phyloP scores from a whole-genome alignment of 2,329 filamentous ascomycete genomes.

The Aureobasidium pullulans region DNA sequence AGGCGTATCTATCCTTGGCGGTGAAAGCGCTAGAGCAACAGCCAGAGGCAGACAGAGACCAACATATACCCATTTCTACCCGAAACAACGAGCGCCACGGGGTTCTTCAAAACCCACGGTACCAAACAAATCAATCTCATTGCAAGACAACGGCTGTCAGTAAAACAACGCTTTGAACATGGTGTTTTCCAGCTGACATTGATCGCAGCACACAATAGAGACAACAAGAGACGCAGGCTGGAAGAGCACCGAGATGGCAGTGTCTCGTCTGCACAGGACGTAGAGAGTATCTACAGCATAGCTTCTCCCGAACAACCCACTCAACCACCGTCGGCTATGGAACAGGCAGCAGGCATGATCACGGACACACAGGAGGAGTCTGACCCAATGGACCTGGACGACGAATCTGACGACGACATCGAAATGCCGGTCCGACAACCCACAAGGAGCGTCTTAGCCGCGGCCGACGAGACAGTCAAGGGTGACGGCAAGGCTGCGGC shows the following conservation, averaged over 20 bases:
- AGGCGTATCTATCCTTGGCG: background rate
- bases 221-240: background rate
- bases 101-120: background rate
- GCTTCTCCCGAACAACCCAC: background rate
- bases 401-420: background rate
- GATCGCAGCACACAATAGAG: background rate
- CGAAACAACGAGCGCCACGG: conserved; percentile 6
- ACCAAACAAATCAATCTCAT: background rate
- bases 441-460: background rate
- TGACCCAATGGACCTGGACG: background rate
- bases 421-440: background rate
- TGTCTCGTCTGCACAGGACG: background rate
- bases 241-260: background rate
- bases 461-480: background rate
- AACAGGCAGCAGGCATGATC: background rate
- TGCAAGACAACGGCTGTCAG: background rate
- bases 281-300: background rate
- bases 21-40: background rate
- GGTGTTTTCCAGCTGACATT: background rate
- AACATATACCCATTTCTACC: conserved; percentile 23
- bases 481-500: background rate
- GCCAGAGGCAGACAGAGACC: conserved; percentile 25
- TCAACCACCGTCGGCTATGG: conserved; percentile 1
- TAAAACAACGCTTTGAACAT: background rate
- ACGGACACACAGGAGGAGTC: background rate